A percentile compares a stretch with the other conserved stretches of the same genome.
Conservation (phyloP, 495 filamentous ascomycete genomes). For the Tuber umbilicatum region DNA sequence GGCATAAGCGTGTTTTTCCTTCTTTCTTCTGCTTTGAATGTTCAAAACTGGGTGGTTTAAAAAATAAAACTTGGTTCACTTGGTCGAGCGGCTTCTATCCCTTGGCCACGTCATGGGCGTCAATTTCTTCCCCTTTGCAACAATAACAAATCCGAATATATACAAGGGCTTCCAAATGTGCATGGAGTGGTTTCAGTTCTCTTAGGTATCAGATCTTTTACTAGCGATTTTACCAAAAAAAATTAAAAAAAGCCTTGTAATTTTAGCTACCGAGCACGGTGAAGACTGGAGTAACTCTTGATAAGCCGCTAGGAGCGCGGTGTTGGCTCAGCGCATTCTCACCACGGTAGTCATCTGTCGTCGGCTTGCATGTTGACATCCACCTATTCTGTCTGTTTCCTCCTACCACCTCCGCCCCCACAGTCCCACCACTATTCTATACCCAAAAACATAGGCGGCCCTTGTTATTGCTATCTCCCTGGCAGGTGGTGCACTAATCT, state of each 20-base stretch:
- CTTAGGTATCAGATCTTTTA: constrained; percentile 6
- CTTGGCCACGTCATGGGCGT: constrained; percentile 26
- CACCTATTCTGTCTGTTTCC: not conserved
- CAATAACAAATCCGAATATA: constrained; percentile 11
- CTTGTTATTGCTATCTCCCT: not conserved
- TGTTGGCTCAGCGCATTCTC: not conserved
- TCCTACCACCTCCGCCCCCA: not conserved
- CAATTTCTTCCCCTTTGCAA: constrained; percentile 12
- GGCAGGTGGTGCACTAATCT: not conserved
- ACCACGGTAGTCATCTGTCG: not conserved
- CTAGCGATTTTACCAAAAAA: not conserved
- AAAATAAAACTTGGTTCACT: constrained; percentile 30
- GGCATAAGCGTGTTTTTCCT: constrained; percentile 37
- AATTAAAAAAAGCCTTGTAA: not conserved
- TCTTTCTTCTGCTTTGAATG: constrained; percentile 23
- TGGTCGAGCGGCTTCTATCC: constrained; percentile 31
- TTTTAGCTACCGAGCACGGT: not conserved
- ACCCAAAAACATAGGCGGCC: not conserved
- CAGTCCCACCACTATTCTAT: not conserved
- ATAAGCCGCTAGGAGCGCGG: not conserved
- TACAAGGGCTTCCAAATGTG: constrained; percentile 18
- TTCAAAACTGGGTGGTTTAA: constrained; percentile 28
- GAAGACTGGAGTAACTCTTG: not conserved
- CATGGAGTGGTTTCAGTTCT: constrained; percentile 16
- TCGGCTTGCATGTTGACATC: not conserved